These are phyloP conservation scores for Urtica urens DNA, from an alignment of 306 rosid species.

Conservation along the genomic window DNA sequence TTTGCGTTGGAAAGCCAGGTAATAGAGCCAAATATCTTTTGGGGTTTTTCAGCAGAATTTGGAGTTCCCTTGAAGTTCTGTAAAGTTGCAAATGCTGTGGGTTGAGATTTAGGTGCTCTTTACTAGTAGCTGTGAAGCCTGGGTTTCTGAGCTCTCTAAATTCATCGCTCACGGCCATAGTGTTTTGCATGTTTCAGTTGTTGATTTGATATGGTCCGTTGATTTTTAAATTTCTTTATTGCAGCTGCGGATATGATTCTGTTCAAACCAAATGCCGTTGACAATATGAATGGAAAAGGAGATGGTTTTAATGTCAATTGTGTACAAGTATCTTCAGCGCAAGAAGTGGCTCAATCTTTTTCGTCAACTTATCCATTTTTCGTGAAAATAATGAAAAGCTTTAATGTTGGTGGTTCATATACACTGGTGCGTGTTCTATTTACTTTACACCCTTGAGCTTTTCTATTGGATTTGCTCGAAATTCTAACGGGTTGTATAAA, in stretches of 20 bases:
- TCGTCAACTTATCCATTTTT: slow-evolving; percentile 62
- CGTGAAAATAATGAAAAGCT: slow-evolving; percentile 82
- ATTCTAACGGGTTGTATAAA: neutral
- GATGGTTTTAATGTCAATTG: slow-evolving; percentile 27
- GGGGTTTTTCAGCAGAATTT: slow-evolving; percentile 9
- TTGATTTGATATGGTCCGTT: neutral
- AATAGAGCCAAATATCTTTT: slow-evolving; percentile 15
- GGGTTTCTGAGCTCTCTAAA: too few species aligned
- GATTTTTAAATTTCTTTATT: slow-evolving; percentile 11
- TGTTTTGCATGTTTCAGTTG: too few species aligned
- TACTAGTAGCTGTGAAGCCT: too few species aligned
- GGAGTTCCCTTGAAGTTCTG: neutral
- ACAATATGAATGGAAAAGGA: slow-evolving; percentile 37
- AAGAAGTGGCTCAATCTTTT: slow-evolving; percentile 61
- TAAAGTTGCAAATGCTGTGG: slow-evolving; percentile 2
- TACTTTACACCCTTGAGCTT: slow-evolving; percentile 8
- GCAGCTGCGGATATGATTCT: slow-evolving; percentile 26
- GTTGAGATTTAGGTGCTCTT: neutral
- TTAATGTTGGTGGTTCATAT: slow-evolving; percentile 76
- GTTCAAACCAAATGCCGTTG: slow-evolving; percentile 33
- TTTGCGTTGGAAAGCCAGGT: slow-evolving; percentile 36
- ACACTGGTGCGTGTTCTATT: slow-evolving; percentile 63
- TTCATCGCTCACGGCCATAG: too few species aligned
- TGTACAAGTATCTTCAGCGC: slow-evolving; percentile 34
- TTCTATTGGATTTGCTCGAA: slow-evolving; percentile 4